Evolutionary conservation across 169 alveolate genomes (phyloP).

Genomic region (Plasmodium chabaudi): DNA sequence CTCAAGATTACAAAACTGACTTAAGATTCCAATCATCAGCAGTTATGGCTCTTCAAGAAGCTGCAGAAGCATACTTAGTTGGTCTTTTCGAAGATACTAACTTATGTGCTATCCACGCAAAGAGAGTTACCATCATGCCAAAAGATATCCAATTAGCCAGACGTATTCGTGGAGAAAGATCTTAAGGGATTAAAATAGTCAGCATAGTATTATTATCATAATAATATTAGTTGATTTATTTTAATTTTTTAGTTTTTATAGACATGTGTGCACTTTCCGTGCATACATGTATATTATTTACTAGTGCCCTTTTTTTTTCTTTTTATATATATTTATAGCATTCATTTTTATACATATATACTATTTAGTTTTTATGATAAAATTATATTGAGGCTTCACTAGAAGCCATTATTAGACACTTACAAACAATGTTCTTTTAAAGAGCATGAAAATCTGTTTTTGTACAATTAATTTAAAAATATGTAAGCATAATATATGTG

Average conservation of each 20-base stretch:
- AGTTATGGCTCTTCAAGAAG: slow-evolving; percentile 98
- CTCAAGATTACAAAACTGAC: slow-evolving; percentile 98
- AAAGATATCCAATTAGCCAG: slow-evolving; percentile 99
- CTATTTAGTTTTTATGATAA: slow-evolving; percentile 42
- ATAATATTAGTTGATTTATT: not conserved
- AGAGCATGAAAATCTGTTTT: not conserved
- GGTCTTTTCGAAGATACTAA: slow-evolving; percentile 99
- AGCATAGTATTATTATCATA: not conserved
- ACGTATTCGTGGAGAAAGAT: slow-evolving; percentile 98
- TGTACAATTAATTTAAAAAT: not conserved
- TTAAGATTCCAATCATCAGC: slow-evolving; percentile 99
- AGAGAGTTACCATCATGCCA: slow-evolving; percentile 99
- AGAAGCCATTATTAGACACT: slow-evolving; percentile 82
- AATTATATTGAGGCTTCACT: slow-evolving; percentile 86
- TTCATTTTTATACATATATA: slow-evolving; percentile 70
- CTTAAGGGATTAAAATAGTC: slow-evolving; percentile 71
- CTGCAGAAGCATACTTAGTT: slow-evolving; percentile 99
- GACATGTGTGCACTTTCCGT: slow-evolving; percentile 43
- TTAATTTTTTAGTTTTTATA: slow-evolving; percentile 23
- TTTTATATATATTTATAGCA: slow-evolving; percentile 52
- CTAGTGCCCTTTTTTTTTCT: slow-evolving; percentile 16
- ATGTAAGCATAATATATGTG: not conserved
- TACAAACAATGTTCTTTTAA: slow-evolving; percentile 8
- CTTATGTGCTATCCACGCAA: slow-evolving; percentile 99
- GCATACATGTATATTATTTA: slow-evolving; percentile 20